phyloP scores from a whole-genome alignment of 352 stramenopile species.

The Pythium dissimile region DNA sequence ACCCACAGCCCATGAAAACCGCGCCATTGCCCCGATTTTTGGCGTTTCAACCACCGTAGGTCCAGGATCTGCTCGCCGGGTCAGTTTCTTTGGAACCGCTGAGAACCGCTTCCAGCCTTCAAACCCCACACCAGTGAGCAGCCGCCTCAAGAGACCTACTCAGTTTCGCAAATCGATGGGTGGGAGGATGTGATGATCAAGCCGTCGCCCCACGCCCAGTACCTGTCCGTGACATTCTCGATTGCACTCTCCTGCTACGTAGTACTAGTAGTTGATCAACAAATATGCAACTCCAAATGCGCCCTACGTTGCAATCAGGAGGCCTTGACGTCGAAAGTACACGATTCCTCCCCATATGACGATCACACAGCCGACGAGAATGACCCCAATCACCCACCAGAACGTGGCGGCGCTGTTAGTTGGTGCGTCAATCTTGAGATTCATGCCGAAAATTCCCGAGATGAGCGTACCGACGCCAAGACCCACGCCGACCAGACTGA shows the following conservation, averaged over 20 bases:
- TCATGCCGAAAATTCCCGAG: constrained; percentile 45
- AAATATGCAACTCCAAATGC: too few species aligned
- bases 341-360: constrained; percentile 24
- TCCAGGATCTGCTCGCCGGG: constrained; percentile 9
- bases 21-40: constrained; percentile 12
- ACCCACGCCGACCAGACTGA: constrained; percentile 32
- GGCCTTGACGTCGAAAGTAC: constrained; percentile 25
- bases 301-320: constrained; percentile 23
- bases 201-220: not conserved
- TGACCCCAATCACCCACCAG: constrained; percentile 28
- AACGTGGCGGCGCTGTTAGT: constrained; percentile 24
- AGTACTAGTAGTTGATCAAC: not conserved
- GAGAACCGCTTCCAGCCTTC: constrained; percentile 12
- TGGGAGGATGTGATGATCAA: constrained; percentile 11
- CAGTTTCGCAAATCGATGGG: constrained; percentile 28
- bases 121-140: constrained; percentile 1
- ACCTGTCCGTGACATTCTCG: not conserved
- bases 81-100: constrained; percentile 18
- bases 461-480: constrained; percentile 39
- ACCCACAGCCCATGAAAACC: constrained; percentile 20
- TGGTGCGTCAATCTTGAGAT: constrained; percentile 30
- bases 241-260: not conserved
- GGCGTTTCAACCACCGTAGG: not conserved
- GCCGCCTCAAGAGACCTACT: constrained; percentile 22
- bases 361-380: constrained; percentile 21